Base-by-base conservation (phyloP, 257 asterid species). In the Plantago major region DNA sequence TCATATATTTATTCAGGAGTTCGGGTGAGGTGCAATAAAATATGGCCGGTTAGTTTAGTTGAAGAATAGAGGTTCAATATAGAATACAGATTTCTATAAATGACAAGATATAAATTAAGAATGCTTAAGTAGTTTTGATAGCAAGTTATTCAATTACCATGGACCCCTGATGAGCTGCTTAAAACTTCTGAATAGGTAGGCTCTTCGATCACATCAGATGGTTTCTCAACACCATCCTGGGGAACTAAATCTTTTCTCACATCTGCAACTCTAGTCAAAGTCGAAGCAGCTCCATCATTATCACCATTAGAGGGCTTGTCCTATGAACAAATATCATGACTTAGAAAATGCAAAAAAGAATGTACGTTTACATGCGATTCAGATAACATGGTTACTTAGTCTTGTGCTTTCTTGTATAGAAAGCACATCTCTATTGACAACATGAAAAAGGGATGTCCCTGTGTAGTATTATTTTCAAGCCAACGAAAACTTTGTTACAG, bases 241-340 rank as follows among this genome's bases (percentile, higher is more conserved):
- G 18, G 18, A 58, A 56, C 63, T 55, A 53, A 19, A 16, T 40
- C 28, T 37, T 16, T 53, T 37, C 58, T 22, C 33, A 15, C 12
- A 17, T 46, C 64, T 16, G 40, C 12, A 55, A 37, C 75, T 65
- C 50, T 26, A 11, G 19, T 16, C 18, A 46, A 62, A 60, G 67
- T 48, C 9, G 43, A 44, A 19, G 52, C 50, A 19, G 37, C 50
- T 55, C 33, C 63, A 22, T 65, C 69, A 19, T 56, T 33, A 33
- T 33, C 8, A 0, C 40, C 42, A 11, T 46, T 57, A 18, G 10
- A 15, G 0, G 52, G 16, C 30, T 49, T 56, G 6, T 67, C 71
- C 79, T 69, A 66, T 28, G 47, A 56, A 55, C 5, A 54, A 11
- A 46, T 12, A 46, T 64, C 54, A 60, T 42, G 42, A 45, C 60